Percentiles rank a stretch among this genome's conserved stretches.
Conservation (phyloP, 1,139 yeast species). For the Yamadazyma atlantica region DNA sequence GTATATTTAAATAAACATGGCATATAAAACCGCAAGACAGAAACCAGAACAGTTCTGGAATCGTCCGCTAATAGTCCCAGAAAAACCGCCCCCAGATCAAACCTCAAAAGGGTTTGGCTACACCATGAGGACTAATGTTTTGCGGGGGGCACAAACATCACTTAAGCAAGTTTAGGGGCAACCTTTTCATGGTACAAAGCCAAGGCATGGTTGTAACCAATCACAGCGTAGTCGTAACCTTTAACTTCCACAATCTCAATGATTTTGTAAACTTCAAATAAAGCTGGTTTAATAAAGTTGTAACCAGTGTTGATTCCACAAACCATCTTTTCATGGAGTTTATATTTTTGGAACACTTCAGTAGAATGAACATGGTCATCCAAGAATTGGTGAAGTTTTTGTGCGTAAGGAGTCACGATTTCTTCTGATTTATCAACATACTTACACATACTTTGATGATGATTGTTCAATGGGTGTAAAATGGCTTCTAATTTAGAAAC, state of each 20-base stretch:
- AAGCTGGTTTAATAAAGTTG: conserved; percentile 26
- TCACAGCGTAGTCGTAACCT: conserved; percentile 20
- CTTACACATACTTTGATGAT: conserved; percentile 38
- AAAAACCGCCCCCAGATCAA: neutral
- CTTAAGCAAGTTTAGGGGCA: conserved; percentile 8
- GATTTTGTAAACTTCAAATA: conserved; percentile 28
- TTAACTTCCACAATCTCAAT: conserved; percentile 33
- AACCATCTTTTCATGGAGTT: conserved; percentile 30
- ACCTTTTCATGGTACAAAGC: conserved; percentile 7
- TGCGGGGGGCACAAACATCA: neutral
- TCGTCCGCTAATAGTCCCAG: neutral
- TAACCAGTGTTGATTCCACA: conserved; percentile 15
- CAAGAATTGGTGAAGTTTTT: conserved; percentile 27
- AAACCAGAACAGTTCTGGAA: neutral
- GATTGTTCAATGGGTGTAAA: conserved; percentile 40
- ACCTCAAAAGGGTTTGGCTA: no score
- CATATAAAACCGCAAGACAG: neutral
- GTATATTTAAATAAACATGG: conserved; percentile 1
- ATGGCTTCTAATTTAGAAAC: conserved; percentile 34
- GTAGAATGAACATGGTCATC: conserved; percentile 40
- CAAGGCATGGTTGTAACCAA: conserved; percentile 15
- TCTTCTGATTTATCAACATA: conserved; percentile 30
- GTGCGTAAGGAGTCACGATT: conserved; percentile 33
- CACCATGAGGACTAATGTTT: no score
- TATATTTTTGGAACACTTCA: conserved; percentile 34